Conservation (phyloP, 176 grass and related monocot species). For the Zea luxurians region DNA sequence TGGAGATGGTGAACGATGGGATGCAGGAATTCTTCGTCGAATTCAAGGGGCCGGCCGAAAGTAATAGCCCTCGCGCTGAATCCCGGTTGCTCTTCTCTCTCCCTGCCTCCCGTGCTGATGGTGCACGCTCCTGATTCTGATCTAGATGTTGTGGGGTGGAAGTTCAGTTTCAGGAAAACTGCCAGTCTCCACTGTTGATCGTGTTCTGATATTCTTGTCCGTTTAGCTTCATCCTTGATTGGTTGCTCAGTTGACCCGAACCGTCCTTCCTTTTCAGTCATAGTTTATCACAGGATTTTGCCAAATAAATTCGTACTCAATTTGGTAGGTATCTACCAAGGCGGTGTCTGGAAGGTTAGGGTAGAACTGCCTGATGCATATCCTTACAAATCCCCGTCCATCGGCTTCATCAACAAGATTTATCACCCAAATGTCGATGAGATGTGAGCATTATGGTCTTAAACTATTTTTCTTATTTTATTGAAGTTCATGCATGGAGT, state of each 20-base stretch:
- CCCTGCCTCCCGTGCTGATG: not conserved
- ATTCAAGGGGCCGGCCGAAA: constrained; percentile 84
- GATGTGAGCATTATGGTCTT: constrained; percentile 57
- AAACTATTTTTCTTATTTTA: not conserved
- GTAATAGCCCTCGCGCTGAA: constrained; percentile 48
- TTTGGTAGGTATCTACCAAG: constrained; percentile 88
- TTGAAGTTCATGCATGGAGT: not conserved
- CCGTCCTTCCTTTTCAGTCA: not conserved
- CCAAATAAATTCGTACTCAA: constrained; percentile 35
- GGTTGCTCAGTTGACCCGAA: constrained; percentile 16
- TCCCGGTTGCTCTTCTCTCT: not conserved
- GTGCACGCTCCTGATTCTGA: constrained; percentile 19
- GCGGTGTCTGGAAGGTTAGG: constrained; percentile 96
- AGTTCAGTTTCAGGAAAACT: not conserved
- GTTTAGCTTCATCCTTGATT: not conserved
- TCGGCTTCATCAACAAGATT: constrained; percentile 95
- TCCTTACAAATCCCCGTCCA: constrained; percentile 94
- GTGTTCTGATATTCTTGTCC: constrained; percentile 9
- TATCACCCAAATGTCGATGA: constrained; percentile 99
- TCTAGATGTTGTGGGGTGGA: constrained; percentile 26
- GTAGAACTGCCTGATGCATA: constrained; percentile 93
- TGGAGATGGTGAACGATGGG: constrained; percentile 99
- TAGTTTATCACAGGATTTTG: not conserved
- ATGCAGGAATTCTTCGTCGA: constrained; percentile 97
- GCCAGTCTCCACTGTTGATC: not conserved